Evolutionary conservation across 192 early-diverging fungal genomes (phyloP), one percentile per base, ranked within the genome.

Genomic region (Cetraspora pellucida): DNA sequence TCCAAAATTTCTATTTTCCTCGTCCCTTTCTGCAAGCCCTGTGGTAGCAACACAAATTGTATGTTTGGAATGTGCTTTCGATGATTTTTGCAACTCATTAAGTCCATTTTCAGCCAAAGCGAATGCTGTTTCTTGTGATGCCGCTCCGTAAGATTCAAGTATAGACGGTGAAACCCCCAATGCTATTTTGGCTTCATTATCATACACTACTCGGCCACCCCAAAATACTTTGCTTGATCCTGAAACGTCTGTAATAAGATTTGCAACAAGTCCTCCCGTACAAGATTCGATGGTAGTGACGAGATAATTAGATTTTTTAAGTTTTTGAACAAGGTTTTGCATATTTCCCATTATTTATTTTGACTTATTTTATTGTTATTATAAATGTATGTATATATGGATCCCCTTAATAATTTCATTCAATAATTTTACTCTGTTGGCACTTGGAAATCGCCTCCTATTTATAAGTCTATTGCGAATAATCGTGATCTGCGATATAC

Each of bases 211-310:
- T 27, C 58, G 21, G 13, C 58, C 58, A 27, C 58, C 58, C 58
- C 58, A 60, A 60, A 60, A 60, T 13, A 60, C 58, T 27, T 27
- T 21, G 58, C 58, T 60, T 27, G 58, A 27, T 28, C 58, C 58
- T 23, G 58, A 28, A 60, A 60, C 25, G 25, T 60, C 58, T 27
- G 58, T 60, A 27, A 60, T 27, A 27, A 60, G 58, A 60, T 60
- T 21, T 27, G 58, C 58, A 27, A 60, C 7, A 27, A 60, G 58
- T 27, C 58, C 58, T 27, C 58, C 58, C 10, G 58, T 60, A 27
- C 58, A 60, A 2, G 58, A 60, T 60, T 60, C 58, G 10, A 60
- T 60, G 23, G 58, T 30, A 27, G 58, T 60, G 8, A 60, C 3
- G 23, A 27, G 6, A 27, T 21, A 60, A 60, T 25, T 60, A 23